Conservation (phyloP, 371 early-diverging fungal genomes). For the Rhizopus stolonifer region DNA sequence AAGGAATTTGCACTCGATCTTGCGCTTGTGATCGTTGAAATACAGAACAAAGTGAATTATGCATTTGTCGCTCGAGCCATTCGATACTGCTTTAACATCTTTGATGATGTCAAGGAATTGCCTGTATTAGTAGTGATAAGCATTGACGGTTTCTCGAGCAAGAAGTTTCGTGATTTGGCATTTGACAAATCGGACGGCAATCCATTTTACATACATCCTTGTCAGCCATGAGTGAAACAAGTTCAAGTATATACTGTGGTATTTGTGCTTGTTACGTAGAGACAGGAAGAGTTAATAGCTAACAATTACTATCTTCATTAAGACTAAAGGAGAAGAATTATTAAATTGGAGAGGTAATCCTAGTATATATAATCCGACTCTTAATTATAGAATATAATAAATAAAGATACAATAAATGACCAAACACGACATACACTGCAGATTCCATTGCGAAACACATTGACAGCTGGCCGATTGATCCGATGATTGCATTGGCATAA, state of each 20-base stretch:
- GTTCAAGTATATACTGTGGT: not conserved
- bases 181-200: not conserved
- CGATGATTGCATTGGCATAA: not conserved
- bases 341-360: no score
- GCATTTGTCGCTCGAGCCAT: conserved; percentile 9
- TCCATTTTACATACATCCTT: conserved; percentile 9
- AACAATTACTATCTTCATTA: no score
- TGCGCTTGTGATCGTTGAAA: conserved; percentile 15
- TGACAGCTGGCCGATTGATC: not conserved
- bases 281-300: no score
- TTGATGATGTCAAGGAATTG: not conserved
- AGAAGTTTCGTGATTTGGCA: conserved; percentile 9
- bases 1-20: conserved; percentile 11
- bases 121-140: conserved; percentile 3
- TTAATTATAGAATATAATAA: no score
- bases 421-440: no score
- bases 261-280: no score
- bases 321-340: no score
- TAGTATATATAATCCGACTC: no score
- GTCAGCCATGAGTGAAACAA: conserved; percentile 2
- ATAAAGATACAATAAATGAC: no score
- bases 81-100: not conserved
- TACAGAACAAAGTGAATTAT: conserved; percentile 8
- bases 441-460: conserved; percentile 1
- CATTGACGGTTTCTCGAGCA: conserved; percentile 8